These are phyloP conservation scores for Aspergillus japonicus DNA, from an alignment of 2,329 filamentous ascomycete genomes.

Conservation along the genomic window DNA sequence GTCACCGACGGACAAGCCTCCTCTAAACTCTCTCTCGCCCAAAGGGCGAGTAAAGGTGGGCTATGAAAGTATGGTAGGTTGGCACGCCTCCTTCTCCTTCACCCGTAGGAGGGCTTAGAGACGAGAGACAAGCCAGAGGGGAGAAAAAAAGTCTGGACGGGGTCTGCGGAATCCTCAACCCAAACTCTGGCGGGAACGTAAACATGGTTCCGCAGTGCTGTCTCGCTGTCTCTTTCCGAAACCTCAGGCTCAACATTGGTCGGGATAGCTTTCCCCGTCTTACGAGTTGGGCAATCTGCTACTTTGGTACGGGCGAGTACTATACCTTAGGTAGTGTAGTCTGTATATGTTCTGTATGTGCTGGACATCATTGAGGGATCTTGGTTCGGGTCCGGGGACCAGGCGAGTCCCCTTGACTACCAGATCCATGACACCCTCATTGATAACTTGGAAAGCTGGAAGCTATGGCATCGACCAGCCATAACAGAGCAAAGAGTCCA, in stretches of 20 bases:
- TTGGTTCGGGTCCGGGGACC: neutral
- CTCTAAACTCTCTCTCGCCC: neutral
- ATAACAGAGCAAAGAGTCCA: neutral
- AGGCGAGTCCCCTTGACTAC: neutral
- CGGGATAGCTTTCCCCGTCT: conserved; percentile 1
- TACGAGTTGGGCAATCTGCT: neutral
- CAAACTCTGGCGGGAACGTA: conserved; percentile 9
- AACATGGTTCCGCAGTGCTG: neutral
- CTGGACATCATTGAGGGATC: neutral
- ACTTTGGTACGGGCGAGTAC: neutral
- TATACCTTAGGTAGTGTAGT: no score
- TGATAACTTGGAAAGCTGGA: neutral
- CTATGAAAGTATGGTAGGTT: neutral
- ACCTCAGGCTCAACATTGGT: conserved; percentile 1
- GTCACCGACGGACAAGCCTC: neutral
- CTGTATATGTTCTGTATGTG: no score
- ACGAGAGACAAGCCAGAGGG: neutral
- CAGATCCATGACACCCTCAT: neutral
- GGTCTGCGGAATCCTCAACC: conserved; percentile 17
- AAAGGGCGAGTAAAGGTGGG: neutral
- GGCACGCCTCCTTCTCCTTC: neutral
- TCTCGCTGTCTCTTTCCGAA: neutral
- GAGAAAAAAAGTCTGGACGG: conserved; percentile 6
- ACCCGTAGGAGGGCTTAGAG: neutral
- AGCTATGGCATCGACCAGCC: neutral